phyloP scores from a whole-genome alignment of 1,284 basidiomycete genomes.

The Cystobasidium pallidum region DNA sequence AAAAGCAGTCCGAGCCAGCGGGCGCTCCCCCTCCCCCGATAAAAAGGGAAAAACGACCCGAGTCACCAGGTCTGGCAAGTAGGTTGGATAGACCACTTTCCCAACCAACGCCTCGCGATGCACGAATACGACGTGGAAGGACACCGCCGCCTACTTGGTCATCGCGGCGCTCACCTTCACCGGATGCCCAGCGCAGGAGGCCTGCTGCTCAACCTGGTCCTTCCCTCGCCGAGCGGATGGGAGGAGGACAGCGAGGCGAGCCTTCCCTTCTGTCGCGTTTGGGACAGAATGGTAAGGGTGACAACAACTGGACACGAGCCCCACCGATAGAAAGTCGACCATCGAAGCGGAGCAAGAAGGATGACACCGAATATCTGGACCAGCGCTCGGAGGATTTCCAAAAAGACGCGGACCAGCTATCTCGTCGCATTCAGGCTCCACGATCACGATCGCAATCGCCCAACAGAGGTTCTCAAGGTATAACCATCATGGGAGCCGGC shows the following conservation, averaged over 20 bases:
- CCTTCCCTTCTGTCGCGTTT: slow-evolving; percentile 28
- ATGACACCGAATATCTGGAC: not conserved
- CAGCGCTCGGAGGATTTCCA: not conserved
- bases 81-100: slow-evolving; percentile 26
- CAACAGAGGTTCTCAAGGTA: not conserved
- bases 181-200: slow-evolving; percentile 2
- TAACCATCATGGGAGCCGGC: slow-evolving; percentile 15
- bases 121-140: not conserved
- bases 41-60: not conserved
- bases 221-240: slow-evolving; percentile 8
- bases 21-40: not conserved
- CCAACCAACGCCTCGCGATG: not conserved
- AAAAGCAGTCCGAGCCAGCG: not conserved
- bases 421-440: not conserved
- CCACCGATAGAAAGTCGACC: not conserved
- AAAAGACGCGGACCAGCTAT: not conserved
- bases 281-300: not conserved
- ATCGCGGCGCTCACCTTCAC: slow-evolving; percentile 18
- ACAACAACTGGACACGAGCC: not conserved
- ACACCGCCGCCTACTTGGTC: not conserved
- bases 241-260: not conserved
- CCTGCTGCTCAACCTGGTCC: not conserved
- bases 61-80: slow-evolving; percentile 21
- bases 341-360: not conserved
- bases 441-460: not conserved